phyloP scores from a whole-genome alignment of 2,329 filamentous ascomycete species.

The Pseudogymnoascus sp. region DNA sequence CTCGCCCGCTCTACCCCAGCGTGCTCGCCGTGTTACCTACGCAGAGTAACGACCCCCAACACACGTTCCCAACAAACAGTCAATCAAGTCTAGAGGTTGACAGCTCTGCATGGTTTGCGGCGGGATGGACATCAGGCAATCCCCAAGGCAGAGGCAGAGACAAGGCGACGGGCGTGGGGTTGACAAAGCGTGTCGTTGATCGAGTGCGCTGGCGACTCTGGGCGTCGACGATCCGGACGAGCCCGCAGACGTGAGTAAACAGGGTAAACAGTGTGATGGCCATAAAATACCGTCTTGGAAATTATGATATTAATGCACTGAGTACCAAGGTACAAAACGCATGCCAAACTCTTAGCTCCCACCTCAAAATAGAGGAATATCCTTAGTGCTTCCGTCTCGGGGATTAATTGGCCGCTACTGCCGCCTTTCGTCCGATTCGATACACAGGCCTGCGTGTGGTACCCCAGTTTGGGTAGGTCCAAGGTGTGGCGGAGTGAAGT shows the following conservation, averaged over 20 bases:
- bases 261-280: not conserved
- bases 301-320: not conserved
- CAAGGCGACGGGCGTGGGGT: not conserved
- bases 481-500: not conserved
- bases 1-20: not conserved
- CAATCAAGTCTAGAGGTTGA: not conserved
- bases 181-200: not conserved
- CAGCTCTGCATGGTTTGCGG: not conserved
- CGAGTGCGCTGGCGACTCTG: not conserved
- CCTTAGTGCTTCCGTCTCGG: not conserved
- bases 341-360: not conserved
- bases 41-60: not conserved
- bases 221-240: not conserved
- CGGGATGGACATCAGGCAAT: not conserved
- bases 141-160: not conserved
- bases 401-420: not conserved
- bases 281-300: not conserved
- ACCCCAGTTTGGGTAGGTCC: not conserved
- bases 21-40: not conserved
- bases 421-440: not conserved
- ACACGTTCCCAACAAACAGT: not conserved
- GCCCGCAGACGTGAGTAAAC: not conserved
- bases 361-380: not conserved
- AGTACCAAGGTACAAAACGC: not conserved
- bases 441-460: not conserved